Evolutionary conservation across 2,329 filamentous ascomycete species (phyloP).

Genomic region (Ploettnerulaceae sp.): DNA sequence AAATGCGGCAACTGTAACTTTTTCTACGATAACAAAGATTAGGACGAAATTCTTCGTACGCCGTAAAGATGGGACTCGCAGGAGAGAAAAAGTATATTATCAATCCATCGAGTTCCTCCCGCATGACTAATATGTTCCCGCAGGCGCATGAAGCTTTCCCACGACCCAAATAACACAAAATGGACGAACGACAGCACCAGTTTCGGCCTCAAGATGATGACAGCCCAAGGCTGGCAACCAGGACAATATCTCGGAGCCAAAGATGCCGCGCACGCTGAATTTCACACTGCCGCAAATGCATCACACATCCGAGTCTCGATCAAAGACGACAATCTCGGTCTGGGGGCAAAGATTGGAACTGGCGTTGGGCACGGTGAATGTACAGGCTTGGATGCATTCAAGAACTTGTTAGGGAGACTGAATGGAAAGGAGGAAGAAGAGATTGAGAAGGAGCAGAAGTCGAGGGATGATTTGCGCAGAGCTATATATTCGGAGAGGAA

Average conservation of each 20-base stretch:
- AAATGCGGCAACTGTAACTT: slow-evolving; percentile 8
- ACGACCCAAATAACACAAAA: slow-evolving; percentile 92
- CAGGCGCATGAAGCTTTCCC: slow-evolving; percentile 62
- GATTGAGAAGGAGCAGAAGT: slow-evolving; percentile 64
- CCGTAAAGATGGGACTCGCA: slow-evolving; percentile 58
- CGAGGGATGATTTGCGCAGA: slow-evolving; percentile 64
- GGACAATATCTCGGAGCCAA: slow-evolving; percentile 77
- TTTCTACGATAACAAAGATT: slow-evolving; percentile 20
- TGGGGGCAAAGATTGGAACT: slow-evolving; percentile 74
- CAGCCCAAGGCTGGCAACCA: slow-evolving; percentile 84
- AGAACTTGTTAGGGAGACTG: slow-evolving; percentile 77
- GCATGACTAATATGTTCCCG: slow-evolving; percentile 26
- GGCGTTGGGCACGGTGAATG: slow-evolving; percentile 62
- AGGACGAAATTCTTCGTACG: not conserved
- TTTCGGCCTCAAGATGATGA: slow-evolving; percentile 87
- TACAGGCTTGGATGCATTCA: slow-evolving; percentile 82
- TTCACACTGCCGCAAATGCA: slow-evolving; percentile 74
- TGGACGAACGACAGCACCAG: slow-evolving; percentile 79
- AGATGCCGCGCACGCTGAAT: slow-evolving; percentile 67
- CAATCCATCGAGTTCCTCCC: slow-evolving; percentile 26
- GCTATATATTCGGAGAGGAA: slow-evolving; percentile 68
- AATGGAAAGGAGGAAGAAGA: slow-evolving; percentile 81
- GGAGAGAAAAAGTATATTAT: slow-evolving; percentile 57
- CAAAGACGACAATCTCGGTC: slow-evolving; percentile 86
- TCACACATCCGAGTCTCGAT: slow-evolving; percentile 80